These are phyloP conservation scores for Dictyostelium discoideum DNA, from an alignment of 78 protist genomes.

Conservation along the genomic window DNA sequence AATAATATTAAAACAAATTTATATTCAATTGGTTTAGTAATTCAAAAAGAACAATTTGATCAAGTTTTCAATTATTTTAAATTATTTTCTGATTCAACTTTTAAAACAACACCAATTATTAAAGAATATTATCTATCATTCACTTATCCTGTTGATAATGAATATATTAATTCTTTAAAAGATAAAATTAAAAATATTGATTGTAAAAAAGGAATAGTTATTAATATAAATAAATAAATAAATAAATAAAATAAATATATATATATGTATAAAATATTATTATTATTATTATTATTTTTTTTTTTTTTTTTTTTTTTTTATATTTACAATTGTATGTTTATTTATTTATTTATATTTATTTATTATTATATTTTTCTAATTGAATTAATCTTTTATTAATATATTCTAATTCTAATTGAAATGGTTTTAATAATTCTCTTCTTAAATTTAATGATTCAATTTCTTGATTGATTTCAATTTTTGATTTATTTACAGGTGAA, in stretches of 20 bases:
- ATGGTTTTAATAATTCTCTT: not conserved
- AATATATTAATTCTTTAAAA: not conserved
- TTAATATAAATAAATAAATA: too few species aligned
- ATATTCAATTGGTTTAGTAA: not conserved
- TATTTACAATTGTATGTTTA: too few species aligned
- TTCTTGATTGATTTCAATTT: not conserved
- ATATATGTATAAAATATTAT: too few species aligned
- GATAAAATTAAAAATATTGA: too few species aligned
- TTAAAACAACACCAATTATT: not conserved
- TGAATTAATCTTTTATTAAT: not conserved
- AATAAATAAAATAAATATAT: too few species aligned
- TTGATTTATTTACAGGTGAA: not conserved
- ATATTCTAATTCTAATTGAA: not conserved
- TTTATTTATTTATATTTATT: too few species aligned
- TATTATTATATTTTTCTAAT: not conserved
- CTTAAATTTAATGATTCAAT: not conserved
- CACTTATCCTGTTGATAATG: not conserved
- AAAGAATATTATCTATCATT: not conserved
- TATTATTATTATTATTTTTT: too few species aligned
- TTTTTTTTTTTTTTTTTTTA: too few species aligned
- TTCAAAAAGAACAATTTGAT: not conserved
- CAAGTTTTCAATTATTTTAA: not conserved
- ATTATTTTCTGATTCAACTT: not conserved
- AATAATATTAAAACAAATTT: not conserved
- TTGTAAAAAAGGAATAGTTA: not conserved